Conservation (phyloP, 768 basidiomycete species). For the Rubroboletus pulcherrimus region DNA sequence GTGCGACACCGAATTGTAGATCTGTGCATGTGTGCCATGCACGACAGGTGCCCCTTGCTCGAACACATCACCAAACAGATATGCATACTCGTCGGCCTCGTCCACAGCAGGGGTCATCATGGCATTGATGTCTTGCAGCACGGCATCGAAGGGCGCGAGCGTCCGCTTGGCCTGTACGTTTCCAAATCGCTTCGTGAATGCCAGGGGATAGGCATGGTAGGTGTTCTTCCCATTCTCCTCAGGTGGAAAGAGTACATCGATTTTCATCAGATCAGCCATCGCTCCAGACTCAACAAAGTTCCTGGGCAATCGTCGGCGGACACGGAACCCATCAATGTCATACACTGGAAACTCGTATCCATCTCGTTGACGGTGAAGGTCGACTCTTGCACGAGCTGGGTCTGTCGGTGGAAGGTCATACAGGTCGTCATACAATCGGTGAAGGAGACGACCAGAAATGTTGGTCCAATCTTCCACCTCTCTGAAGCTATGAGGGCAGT, state of each 20-base stretch:
- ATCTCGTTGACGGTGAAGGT: neutral
- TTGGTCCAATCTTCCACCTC: neutral
- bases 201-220: neutral
- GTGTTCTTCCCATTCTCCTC: neutral
- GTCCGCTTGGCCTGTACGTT: neutral
- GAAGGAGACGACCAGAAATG: neutral
- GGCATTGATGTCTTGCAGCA: neutral
- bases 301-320: neutral
- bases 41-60: neutral
- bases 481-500: neutral
- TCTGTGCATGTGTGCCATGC: neutral
- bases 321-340: neutral
- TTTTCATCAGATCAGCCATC: neutral
- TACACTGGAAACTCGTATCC: neutral
- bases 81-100: neutral
- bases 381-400: neutral
- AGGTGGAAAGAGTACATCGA: neutral
- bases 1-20: slow-evolving; percentile 3
- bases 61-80: neutral
- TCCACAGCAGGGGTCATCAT: neutral
- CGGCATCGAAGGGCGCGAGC: rapidly evolving
- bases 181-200: neutral
- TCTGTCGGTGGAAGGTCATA: neutral
- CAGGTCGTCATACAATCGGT: neutral
- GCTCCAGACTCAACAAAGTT: neutral